These are phyloP conservation scores for Lecanosticta acicola DNA, from an alignment of 2,329 filamentous ascomycete genomes.

Conservation along the genomic window DNA sequence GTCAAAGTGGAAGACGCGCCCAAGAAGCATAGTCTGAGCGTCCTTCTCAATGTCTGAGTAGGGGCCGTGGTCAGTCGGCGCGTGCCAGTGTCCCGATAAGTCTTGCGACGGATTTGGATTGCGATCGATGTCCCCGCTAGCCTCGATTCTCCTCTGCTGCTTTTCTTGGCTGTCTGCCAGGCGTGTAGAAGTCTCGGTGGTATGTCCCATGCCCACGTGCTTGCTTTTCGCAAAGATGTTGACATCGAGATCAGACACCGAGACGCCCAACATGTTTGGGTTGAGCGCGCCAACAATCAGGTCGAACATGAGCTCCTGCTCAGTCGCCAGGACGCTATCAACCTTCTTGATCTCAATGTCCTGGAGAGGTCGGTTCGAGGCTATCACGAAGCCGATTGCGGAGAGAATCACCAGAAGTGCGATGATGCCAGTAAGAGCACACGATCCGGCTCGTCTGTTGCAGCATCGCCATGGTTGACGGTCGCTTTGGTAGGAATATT, in stretches of 20 bases:
- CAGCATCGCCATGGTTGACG: constrained; percentile 20
- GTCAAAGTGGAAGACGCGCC: constrained; percentile 79
- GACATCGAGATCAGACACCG: constrained; percentile 78
- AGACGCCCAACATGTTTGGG: constrained; percentile 85
- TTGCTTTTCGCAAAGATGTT: constrained; percentile 93
- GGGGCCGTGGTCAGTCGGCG: constrained; percentile 42
- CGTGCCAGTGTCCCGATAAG: constrained; percentile 23
- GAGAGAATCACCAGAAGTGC: constrained; percentile 77
- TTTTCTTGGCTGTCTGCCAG: not conserved
- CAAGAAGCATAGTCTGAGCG: constrained; percentile 83
- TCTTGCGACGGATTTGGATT: constrained; percentile 20
- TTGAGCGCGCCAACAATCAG: constrained; percentile 83
- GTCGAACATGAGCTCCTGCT: constrained; percentile 93
- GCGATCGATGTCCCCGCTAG: not conserved
- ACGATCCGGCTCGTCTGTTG: constrained; percentile 70
- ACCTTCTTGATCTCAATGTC: constrained; percentile 75
- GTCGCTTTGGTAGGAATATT: constrained; percentile 38
- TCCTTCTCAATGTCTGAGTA: constrained; percentile 49
- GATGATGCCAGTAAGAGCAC: constrained; percentile 75
- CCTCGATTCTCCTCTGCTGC: not conserved
- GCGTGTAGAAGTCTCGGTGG: not conserved
- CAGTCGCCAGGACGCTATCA: constrained; percentile 83
- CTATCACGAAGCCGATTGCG: constrained; percentile 81
- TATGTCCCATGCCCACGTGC: constrained; percentile 56
- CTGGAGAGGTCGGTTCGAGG: constrained; percentile 79